Percentiles rank a stretch among this genome's conserved stretches.
These are phyloP conservation scores for Rhizopogon roseolus DNA, from an alignment of 768 basidiomycete species.

Conservation along the genomic window DNA sequence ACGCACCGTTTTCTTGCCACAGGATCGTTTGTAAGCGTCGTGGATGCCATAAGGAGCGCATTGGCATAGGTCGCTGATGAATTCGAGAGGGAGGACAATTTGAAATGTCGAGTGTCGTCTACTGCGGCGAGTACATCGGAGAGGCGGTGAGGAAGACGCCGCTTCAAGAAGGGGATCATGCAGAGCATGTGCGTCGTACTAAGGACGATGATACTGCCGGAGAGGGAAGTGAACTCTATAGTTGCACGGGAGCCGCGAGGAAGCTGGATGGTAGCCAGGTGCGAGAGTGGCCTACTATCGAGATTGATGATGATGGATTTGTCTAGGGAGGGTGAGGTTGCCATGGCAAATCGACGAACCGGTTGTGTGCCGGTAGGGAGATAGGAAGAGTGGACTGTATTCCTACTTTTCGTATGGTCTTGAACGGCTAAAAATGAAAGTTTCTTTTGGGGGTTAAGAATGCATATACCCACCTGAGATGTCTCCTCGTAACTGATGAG, in stretches of 20 bases:
- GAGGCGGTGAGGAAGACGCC: constrained; percentile 28
- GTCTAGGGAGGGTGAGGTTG: not conserved
- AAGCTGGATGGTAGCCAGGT: constrained; percentile 7
- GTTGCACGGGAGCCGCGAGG: constrained; percentile 13
- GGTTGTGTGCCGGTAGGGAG: constrained; percentile 2
- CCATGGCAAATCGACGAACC: constrained; percentile 3
- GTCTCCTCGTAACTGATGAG: not conserved
- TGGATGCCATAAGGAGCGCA: constrained; percentile 7
- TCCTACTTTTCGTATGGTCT: not conserved
- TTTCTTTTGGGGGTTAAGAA: not conserved
- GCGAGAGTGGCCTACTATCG: constrained; percentile 9
- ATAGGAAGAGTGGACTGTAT: not conserved
- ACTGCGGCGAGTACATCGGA: constrained; percentile 33
- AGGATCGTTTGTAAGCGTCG: constrained; percentile 7
- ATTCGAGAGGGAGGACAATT: constrained; percentile 33
- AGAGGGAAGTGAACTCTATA: constrained; percentile 36
- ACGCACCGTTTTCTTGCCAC: constrained; percentile 9
- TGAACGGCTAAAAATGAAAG: not conserved
- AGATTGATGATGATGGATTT: constrained; percentile 19
- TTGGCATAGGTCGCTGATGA: constrained; percentile 31
- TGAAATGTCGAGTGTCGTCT: constrained; percentile 14
- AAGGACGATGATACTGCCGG: constrained; percentile 28
- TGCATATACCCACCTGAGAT: constrained; percentile 18
- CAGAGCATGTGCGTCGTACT: constrained; percentile 36
- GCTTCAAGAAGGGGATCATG: constrained; percentile 38